Evolutionary conservation across 257 asterid genomes (phyloP).

Genomic region (Agastache rugosa): DNA sequence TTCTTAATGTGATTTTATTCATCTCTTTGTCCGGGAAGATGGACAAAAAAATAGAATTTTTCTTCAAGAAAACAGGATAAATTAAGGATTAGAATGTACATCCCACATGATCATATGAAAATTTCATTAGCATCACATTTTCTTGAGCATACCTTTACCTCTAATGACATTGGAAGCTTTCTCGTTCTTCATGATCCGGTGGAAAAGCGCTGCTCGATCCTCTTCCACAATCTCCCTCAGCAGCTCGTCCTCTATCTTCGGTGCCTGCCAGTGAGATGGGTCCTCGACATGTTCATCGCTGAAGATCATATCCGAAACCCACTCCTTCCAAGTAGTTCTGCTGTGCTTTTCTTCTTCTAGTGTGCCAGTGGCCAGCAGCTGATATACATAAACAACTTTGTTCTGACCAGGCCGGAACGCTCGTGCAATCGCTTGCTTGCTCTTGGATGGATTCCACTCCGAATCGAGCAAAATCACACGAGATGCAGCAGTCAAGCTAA

Average conservation of each 20-base stretch:
- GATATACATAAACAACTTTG: constrained; percentile 92
- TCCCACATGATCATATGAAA: background rate
- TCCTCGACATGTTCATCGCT: constrained; percentile 91
- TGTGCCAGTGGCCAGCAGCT: constrained; percentile 85
- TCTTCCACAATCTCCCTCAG: constrained; percentile 96
- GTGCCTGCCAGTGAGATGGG: constrained; percentile 98
- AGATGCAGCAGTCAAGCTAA: constrained; percentile 92
- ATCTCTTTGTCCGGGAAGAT: background rate
- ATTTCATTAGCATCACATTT: constrained; percentile 29
- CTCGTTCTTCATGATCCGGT: constrained; percentile 91
- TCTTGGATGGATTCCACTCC: constrained; percentile 98
- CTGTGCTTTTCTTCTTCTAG: constrained; percentile 90
- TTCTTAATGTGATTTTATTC: background rate
- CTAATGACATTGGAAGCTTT: constrained; percentile 88
- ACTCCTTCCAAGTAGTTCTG: constrained; percentile 96
- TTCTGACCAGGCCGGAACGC: constrained; percentile 98
- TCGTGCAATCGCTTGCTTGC: constrained; percentile 94
- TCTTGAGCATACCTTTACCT: constrained; percentile 63
- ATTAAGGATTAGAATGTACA: background rate
- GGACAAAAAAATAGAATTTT: background rate
- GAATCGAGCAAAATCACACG: constrained; percentile 90
- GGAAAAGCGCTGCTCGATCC: constrained; percentile 87
- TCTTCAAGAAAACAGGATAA: constrained; percentile 11
- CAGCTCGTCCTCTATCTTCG: constrained; percentile 84
- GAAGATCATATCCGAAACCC: constrained; percentile 98